Evolutionary conservation across 2,329 filamentous ascomycete species (phyloP), one percentile per base, ranked within the genome.

Genomic region (Claviceps pusilla): DNA sequence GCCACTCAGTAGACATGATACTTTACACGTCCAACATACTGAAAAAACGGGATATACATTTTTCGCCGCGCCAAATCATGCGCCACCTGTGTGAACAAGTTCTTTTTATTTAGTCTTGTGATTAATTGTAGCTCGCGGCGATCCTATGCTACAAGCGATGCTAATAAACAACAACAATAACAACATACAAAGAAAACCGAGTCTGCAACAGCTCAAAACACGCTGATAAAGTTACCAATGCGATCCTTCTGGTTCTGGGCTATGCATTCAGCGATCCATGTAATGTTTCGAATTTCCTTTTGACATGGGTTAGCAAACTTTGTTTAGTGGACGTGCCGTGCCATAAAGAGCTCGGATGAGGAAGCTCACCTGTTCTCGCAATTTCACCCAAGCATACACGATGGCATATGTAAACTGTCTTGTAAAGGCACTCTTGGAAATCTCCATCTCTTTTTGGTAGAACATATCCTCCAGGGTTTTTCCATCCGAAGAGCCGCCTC

Each of bases 391-490:
- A 19, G 89, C 89, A 68, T 97, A 98, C 51, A 98, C 88, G 61
- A 97, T 88, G 41, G 88, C 87, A 63, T 88, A 89, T 14, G 89
- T 95, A 69, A 98, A 98, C 69, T 98, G 93, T 61, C 89, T 81
- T 5, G 93, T 98, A 67, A 98, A 98, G 9, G 90, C 89, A 57
- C 85, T 74, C 77, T 98, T 98, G 54, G 87, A 91, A 59, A 97
- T 86, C 69, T 98, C 90, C 93, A 97, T 97, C 73, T 98, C 93
- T 74, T 95, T 97, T 70, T 96, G 89, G 69, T 98, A 98, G 73
- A 98, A 98, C 75, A 98, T 77, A 66, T 98, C 93, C 68, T 98
- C 93, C 63, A 98, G 71, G 63, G 90, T 96, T 73, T 87, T 89
- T 50, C 87, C 86, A 61, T 95, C 89, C 16, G 81, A 76, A 31